Base-by-base conservation (phyloP, 441 rosid species). In the Hura crepitans region DNA sequence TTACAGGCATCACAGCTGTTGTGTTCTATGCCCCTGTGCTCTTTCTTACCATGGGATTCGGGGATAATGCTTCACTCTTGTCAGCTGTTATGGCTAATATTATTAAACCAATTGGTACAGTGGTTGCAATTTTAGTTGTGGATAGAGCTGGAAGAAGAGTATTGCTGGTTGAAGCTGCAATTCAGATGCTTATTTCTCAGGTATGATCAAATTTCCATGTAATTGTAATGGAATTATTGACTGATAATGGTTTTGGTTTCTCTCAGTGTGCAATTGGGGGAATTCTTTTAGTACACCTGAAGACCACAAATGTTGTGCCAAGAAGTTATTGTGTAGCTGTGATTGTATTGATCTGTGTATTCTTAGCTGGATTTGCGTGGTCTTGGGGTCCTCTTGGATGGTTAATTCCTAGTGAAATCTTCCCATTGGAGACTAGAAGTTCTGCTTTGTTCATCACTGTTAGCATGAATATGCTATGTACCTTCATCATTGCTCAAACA, bases 371-470 rank as follows among this genome's bases (percentile, higher is more conserved):
- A 0, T 91, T 89, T 35, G 96, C 97, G 0, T 91, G 97, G 97
- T 91, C 96, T 7, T 91, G 97, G 97, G 97, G 97, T 0, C 97
- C 97, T 0, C 62, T 91, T 2, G 89, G 89, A 20, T 92, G 97
- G 97, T 71, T 92, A 6, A 83, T 92, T 58, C 84, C 97, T 0
- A 89, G 94, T 5, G 97, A 89, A 77, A 87, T 79, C 6, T 92
- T 74, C 75, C 87, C 90, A 0, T 31, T 89, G 20, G 92, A 89
- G 72, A 83, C 85, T 1, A 78, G 96, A 62, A 85, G 64, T 11
- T 72, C 88, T 0, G 97, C 92, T 3, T 85, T 71, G 75, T 83
- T 82, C 77, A 69, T 80, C 1, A 85, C 92, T 0, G 97, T 92
- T 2, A 79, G 82, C 62, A 78, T 73, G 77, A 92, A 92, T 79